phyloP scores from a whole-genome alignment of 164 flowering plant species.

The Berberis vulgaris region DNA sequence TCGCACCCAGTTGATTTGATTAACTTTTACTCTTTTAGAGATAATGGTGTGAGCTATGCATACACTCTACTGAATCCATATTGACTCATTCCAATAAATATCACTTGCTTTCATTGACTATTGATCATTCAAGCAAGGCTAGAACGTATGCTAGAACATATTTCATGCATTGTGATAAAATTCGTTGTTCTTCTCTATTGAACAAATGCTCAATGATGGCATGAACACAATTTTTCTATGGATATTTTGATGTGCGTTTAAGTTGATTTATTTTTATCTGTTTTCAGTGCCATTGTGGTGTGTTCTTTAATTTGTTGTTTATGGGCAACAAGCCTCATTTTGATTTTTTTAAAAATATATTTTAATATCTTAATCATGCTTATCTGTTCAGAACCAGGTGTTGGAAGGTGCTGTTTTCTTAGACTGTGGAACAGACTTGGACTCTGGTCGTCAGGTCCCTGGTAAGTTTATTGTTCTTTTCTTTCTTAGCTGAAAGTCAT shows the following conservation, averaged over 20 bases:
- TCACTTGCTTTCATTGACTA: background rate
- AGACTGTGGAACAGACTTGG: conserved; percentile 83
- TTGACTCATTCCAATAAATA: no score
- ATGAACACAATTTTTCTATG: background rate
- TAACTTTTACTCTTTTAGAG: no score
- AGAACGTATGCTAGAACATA: background rate
- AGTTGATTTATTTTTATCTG: no score
- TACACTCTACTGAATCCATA: background rate
- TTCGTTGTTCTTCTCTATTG: background rate
- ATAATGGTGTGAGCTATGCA: background rate
- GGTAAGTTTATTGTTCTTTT: conserved; percentile 34
- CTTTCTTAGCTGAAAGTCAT: background rate
- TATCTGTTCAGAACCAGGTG: conserved; percentile 42
- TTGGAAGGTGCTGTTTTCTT: conserved; percentile 74
- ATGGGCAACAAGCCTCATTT: background rate
- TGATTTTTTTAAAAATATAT: background rate
- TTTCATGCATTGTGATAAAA: background rate
- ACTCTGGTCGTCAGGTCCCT: conserved; percentile 78
- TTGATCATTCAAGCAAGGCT: no score
- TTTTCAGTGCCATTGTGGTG: background rate
- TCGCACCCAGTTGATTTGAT: no score
- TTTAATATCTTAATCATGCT: conserved; percentile 1
- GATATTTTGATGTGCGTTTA: background rate
- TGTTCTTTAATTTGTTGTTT: background rate
- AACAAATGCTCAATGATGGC: background rate